Evolutionary conservation across 768 basidiomycete genomes (phyloP).

Genomic region (Trametes cingulata): DNA sequence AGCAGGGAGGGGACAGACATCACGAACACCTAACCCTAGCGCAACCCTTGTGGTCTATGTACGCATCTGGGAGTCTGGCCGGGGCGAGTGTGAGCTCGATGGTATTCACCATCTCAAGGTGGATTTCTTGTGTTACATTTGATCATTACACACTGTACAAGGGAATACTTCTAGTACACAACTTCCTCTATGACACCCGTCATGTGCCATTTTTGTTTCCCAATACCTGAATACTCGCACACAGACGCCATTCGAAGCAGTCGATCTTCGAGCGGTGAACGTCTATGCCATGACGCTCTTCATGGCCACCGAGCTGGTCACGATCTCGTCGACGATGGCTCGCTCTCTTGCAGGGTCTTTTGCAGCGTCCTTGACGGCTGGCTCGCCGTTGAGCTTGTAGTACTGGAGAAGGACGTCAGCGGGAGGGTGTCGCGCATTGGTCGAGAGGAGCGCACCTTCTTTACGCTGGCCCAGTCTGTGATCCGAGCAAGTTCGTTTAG

Average conservation of each 20-base stretch:
- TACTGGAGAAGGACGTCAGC: conserved; percentile 43
- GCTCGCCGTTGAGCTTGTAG: conserved; percentile 67
- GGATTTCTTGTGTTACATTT: neutral
- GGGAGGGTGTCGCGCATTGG: neutral
- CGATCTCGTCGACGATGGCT: conserved; percentile 59
- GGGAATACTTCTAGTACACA: no score
- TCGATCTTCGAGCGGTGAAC: no score
- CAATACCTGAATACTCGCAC: no score
- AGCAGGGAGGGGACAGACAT: conserved; percentile 19
- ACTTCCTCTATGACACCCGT: no score
- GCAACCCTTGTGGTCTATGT: neutral
- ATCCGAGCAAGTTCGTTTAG: conserved; percentile 45
- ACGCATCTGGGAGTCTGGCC: neutral
- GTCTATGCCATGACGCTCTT: conserved; percentile 57
- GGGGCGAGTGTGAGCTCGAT: neutral
- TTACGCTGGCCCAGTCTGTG: conserved; percentile 73
- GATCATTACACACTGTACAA: no score
- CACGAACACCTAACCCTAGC: conserved; percentile 19
- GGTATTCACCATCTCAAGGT: neutral
- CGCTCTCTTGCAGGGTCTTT: conserved; percentile 40
- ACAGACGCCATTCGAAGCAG: no score
- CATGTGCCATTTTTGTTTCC: no score
- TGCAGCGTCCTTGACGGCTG: conserved; percentile 37
- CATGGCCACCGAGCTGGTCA: conserved; percentile 78
- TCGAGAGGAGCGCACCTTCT: conserved; percentile 56